Conservation (phyloP, 495 filamentous ascomycete species). For the Aspergillus olivimuriae region DNA sequence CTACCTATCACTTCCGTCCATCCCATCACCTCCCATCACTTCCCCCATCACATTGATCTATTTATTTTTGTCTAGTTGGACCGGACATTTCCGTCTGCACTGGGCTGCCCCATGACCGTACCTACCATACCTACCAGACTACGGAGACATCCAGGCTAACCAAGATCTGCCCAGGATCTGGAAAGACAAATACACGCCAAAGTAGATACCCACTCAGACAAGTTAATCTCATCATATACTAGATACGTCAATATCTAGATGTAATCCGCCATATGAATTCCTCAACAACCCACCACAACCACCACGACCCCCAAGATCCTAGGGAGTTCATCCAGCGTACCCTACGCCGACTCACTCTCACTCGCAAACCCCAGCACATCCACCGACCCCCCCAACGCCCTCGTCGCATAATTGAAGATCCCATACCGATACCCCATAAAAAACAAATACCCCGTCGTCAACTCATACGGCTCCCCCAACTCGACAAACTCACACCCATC, state of each 20-base stretch:
- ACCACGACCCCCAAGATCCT: no score
- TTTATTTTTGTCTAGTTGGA: no score
- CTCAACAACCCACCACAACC: no score
- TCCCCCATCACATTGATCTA: no score
- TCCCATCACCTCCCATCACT: no score
- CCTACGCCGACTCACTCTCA: no score
- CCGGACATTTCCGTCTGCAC: not conserved
- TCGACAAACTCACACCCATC: slow-evolving; percentile 38
- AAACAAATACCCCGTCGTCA: slow-evolving; percentile 42
- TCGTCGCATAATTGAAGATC: slow-evolving; percentile 53
- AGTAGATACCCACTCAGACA: slow-evolving; percentile 39
- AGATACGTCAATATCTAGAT: slow-evolving; percentile 3
- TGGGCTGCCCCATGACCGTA: not conserved
- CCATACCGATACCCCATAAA: slow-evolving; percentile 52
- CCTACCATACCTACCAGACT: slow-evolving; percentile 2
- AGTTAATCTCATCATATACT: not conserved
- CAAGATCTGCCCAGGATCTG: slow-evolving; percentile 64
- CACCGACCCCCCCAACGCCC: slow-evolving; percentile 41
- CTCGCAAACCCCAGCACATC: slow-evolving; percentile 1
- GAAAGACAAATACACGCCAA: slow-evolving; percentile 89
- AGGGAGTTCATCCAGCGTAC: no score
- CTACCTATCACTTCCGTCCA: no score
- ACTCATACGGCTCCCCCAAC: slow-evolving; percentile 31
- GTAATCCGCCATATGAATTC: no score
- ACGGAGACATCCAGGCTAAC: slow-evolving; percentile 10